These are phyloP conservation scores for Puccinia triticina DNA, from an alignment of 1,284 basidiomycete genomes.

Conservation along the genomic window DNA sequence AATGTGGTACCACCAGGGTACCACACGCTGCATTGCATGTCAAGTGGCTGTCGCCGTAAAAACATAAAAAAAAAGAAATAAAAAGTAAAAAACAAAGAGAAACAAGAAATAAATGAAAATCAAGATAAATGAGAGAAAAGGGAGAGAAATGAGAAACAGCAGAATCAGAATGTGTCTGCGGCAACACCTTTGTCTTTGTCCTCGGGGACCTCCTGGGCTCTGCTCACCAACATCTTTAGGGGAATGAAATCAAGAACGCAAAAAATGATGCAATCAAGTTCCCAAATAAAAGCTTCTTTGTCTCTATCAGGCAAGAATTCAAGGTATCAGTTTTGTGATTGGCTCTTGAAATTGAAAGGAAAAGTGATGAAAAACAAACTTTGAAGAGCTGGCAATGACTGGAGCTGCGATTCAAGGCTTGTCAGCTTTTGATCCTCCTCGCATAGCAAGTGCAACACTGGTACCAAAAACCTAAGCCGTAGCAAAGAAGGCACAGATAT, in stretches of 20 bases:
- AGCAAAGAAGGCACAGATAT: background rate
- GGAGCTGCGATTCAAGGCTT: conserved; percentile 19
- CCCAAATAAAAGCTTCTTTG: conserved; percentile 27
- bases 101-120: no score
- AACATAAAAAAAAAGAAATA: no score
- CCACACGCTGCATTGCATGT: no score
- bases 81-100: no score
- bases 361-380: conserved; percentile 11
- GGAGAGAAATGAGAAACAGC: no score
- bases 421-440: conserved; percentile 24
- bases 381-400: conserved; percentile 31
- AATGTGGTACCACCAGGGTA: no score
- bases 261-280: conserved; percentile 26
- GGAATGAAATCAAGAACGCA: conserved; percentile 4
- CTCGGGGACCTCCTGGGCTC: no score
- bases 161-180: no score
- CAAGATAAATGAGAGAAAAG: no score
- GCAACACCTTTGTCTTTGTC: no score
- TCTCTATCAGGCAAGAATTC: background rate
- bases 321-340: background rate
- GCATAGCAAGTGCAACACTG: conserved; percentile 35
- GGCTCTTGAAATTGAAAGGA: background rate
- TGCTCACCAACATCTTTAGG: no score
- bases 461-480: conserved; percentile 17
- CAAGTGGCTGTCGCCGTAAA: no score